Percentiles rank a stretch among this genome's conserved stretches.
Evolutionary conservation across 441 rosid genomes (phyloP).

Genomic region (Oxalis stricta): DNA sequence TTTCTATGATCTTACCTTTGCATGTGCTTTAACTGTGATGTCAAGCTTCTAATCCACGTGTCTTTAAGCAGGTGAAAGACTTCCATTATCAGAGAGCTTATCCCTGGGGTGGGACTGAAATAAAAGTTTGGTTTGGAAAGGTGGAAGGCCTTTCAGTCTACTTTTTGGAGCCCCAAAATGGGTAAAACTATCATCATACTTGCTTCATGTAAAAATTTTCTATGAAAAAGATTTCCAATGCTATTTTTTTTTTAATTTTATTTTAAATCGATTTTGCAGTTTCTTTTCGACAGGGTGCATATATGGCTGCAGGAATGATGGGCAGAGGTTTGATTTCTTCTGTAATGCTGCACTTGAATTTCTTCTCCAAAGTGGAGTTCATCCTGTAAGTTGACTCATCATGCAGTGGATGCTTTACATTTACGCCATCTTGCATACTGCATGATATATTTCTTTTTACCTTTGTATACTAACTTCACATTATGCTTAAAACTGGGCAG

Average conservation of each 20-base stretch:
- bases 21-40: no score
- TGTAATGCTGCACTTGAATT: constrained; percentile 96
- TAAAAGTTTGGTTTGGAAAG: constrained; percentile 87
- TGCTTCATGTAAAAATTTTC: background rate
- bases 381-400: constrained; percentile 49
- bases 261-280: no score
- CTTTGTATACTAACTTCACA: no score
- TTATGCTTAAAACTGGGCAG: constrained; percentile 28
- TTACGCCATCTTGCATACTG: no score
- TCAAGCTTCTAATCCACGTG: no score
- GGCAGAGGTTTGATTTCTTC: constrained; percentile 79
- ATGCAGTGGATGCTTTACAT: background rate
- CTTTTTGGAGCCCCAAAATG: constrained; percentile 87
- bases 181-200: constrained; percentile 30
- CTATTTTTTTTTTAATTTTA: constrained; percentile 1
- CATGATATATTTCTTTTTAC: no score
- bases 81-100: constrained; percentile 50
- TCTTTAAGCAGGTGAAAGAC: constrained; percentile 61
- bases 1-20: no score
- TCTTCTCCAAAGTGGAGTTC: constrained; percentile 74
- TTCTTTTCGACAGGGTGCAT: constrained; percentile 57
- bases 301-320: constrained; percentile 77
- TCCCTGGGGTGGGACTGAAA: constrained; percentile 78
- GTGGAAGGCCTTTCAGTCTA: constrained; percentile 91
- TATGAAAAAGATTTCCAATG: constrained; percentile 4